Percentiles rank a stretch among this genome's conserved stretches.
phyloP scores from a whole-genome alignment of 805 yeast genomes.

The Nakazawaea wickerhamii region DNA sequence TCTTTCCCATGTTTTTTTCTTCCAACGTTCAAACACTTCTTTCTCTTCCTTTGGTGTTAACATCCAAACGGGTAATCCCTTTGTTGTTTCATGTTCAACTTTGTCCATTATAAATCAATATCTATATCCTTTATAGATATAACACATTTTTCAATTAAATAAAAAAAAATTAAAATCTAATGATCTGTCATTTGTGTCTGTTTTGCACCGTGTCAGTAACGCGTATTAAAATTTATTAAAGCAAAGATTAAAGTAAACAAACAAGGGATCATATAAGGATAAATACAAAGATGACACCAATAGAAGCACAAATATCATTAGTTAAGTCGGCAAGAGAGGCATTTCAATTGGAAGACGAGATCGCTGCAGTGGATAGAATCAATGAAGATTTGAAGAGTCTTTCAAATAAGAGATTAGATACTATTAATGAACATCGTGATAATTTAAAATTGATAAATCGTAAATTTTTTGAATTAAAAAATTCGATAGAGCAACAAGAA shows the following conservation, averaged over 20 bases:
- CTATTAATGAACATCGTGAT: constrained; percentile 19
- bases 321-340: constrained; percentile 38
- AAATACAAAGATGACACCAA: not conserved
- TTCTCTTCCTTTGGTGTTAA: constrained; percentile 73
- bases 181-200: not conserved
- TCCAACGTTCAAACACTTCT: constrained; percentile 65
- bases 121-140: not conserved
- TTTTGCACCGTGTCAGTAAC: not conserved
- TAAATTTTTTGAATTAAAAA: constrained; percentile 4
- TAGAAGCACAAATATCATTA: constrained; percentile 16
- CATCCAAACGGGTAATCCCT: constrained; percentile 65
- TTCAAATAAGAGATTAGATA: constrained; percentile 24
- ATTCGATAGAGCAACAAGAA: constrained; percentile 21
- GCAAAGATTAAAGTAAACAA: not conserved
- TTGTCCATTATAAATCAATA: not conserved
- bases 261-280: not conserved
- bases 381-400: constrained; percentile 31
- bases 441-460: constrained; percentile 14
- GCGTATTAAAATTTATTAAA: not conserved
- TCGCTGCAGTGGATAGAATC: constrained; percentile 39
- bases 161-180: not conserved
- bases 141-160: too few species aligned
- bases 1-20: constrained; percentile 54
- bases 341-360: constrained; percentile 48
- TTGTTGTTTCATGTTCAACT: constrained; percentile 25